Conservation (phyloP, 805 yeast genomes). For the Cyberlindnera veronae region DNA sequence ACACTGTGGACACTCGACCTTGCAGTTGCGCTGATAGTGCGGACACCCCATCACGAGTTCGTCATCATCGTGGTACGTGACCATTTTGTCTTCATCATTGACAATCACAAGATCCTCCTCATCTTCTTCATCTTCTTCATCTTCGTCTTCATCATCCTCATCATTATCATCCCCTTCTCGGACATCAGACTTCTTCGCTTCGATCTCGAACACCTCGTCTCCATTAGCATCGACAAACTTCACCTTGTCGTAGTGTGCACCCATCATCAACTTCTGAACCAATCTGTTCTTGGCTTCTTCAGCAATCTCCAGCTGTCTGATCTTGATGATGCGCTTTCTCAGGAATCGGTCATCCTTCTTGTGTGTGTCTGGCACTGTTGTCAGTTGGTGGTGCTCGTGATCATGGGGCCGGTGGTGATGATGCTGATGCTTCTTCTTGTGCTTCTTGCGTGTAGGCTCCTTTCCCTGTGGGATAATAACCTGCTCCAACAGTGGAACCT, state of each 20-base stretch:
- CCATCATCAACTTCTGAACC: slow-evolving; percentile 67
- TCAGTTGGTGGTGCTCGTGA: slow-evolving; percentile 17
- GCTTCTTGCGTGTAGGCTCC: slow-evolving; percentile 23
- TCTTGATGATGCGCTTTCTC: slow-evolving; percentile 46
- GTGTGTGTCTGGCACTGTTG: slow-evolving; percentile 18
- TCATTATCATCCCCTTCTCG: slow-evolving; percentile 16
- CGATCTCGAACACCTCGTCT: slow-evolving; percentile 26
- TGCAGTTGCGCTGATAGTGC: slow-evolving; percentile 82
- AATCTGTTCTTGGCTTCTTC: slow-evolving; percentile 30
- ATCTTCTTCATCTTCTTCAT: slow-evolving; percentile 7
- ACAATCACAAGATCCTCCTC: slow-evolving; percentile 33
- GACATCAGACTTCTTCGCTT: slow-evolving; percentile 10
- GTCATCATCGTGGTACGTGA: slow-evolving; percentile 44
- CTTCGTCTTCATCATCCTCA: slow-evolving; percentile 17
- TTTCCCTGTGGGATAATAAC: slow-evolving; percentile 47
- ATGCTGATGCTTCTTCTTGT: slow-evolving; percentile 9
- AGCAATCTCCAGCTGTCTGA: slow-evolving; percentile 20
- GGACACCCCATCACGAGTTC: slow-evolving; percentile 63
- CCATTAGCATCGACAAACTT: slow-evolving; percentile 30
- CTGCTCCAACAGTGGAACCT: slow-evolving; percentile 47
- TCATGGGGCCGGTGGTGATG: slow-evolving; percentile 7
- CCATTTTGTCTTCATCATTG: slow-evolving; percentile 43
- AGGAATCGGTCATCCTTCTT: slow-evolving; percentile 31
- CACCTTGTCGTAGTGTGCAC: slow-evolving; percentile 53
- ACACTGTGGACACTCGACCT: slow-evolving; percentile 76